Evolutionary conservation across 345 rosid genomes (phyloP).

Genomic region (Microcos paniculata): DNA sequence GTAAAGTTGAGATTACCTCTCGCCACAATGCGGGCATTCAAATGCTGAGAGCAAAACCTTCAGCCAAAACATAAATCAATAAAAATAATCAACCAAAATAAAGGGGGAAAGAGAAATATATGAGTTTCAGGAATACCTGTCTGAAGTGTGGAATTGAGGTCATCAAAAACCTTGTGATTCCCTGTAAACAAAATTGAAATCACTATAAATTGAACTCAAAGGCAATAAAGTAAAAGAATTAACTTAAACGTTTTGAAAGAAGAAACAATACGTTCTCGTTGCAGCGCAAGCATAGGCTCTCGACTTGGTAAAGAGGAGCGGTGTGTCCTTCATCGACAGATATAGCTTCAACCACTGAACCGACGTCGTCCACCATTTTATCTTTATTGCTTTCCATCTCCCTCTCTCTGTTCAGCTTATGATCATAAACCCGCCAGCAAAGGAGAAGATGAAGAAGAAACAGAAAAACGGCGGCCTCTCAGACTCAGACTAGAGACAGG

Average conservation of each 20-base stretch:
- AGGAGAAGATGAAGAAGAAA: neutral
- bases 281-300: slow-evolving; percentile 96
- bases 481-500: too few species aligned
- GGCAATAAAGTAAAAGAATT: too few species aligned
- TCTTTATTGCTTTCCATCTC: slow-evolving; percentile 32
- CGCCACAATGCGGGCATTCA: slow-evolving; percentile 88
- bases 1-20: slow-evolving; percentile 50
- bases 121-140: slow-evolving; percentile 44
- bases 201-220: neutral
- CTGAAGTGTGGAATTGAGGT: slow-evolving; percentile 88
- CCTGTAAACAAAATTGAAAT: slow-evolving; percentile 41
- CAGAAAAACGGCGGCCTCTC: too few species aligned
- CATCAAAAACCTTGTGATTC: slow-evolving; percentile 63
- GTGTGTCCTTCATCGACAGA: slow-evolving; percentile 47
- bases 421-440: neutral
- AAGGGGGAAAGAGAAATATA: neutral
- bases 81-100: neutral
- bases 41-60: slow-evolving; percentile 90
- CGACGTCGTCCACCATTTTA: slow-evolving; percentile 42
- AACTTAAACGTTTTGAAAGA: neutral
- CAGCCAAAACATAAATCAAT: slow-evolving; percentile 8
- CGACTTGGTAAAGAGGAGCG: slow-evolving; percentile 79
- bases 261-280: slow-evolving; percentile 57
- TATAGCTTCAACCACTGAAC: slow-evolving; percentile 84
- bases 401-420: neutral